These are phyloP conservation scores for Physcia stellaris DNA, from an alignment of 495 filamentous ascomycete species.

Conservation along the genomic window DNA sequence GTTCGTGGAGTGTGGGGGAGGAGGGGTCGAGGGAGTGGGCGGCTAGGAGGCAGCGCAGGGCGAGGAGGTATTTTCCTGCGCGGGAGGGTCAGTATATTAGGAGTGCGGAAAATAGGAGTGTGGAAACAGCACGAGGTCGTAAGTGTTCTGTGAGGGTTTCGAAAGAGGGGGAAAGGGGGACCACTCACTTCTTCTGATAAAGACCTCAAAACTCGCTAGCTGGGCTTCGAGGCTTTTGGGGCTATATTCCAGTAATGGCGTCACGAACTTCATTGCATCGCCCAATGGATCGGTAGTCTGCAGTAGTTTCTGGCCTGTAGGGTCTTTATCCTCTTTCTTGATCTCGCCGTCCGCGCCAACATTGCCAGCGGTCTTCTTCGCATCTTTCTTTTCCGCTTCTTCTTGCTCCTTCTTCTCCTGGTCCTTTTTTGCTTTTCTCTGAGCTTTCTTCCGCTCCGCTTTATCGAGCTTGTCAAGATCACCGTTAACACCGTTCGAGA, in stretches of 20 bases:
- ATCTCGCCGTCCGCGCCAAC: conserved; percentile 35
- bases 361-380: conserved; percentile 32
- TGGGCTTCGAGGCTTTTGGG: conserved; percentile 76
- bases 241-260: conserved; percentile 63
- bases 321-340: conserved; percentile 80
- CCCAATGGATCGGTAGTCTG: conserved; percentile 69
- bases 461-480: conserved; percentile 41
- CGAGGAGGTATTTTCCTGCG: conserved; percentile 71
- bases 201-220: conserved; percentile 79
- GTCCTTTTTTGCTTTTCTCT: conserved; percentile 92
- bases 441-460: conserved; percentile 76
- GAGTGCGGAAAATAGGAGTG: too few species aligned
- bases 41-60: conserved; percentile 71
- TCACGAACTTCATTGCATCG: conserved; percentile 78
- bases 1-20: conserved; percentile 65
- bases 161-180: background rate
- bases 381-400: conserved; percentile 68
- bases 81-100: too few species aligned
- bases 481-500: conserved; percentile 43
- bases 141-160: conserved; percentile 16
- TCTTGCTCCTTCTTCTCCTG: conserved; percentile 70
- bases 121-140: too few species aligned
- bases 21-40: conserved; percentile 53
- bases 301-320: conserved; percentile 61
- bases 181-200: conserved; percentile 58